Evolutionary conservation across 805 yeast species (phyloP).

Genomic region (Yamadazyma laniorum): DNA sequence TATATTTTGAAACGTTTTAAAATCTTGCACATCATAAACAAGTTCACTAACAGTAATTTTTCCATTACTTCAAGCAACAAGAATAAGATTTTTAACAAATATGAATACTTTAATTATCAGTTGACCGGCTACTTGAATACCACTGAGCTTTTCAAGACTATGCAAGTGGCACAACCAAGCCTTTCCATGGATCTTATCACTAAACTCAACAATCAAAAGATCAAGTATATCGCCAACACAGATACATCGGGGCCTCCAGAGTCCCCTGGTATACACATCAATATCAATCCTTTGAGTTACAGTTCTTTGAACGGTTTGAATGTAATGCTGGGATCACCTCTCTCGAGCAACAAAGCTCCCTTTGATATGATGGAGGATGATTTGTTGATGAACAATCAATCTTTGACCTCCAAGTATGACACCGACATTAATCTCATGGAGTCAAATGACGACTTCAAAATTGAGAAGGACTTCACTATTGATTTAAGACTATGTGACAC

Average conservation of each 20-base stretch:
- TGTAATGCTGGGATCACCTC: not conserved
- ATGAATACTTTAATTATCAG: constrained; percentile 41
- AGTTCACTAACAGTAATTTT: constrained; percentile 21
- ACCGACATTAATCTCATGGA: constrained; percentile 7
- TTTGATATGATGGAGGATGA: constrained; percentile 9
- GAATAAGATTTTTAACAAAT: constrained; percentile 18
- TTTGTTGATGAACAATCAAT: not conserved
- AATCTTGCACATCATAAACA: constrained; percentile 28
- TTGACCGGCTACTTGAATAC: constrained; percentile 37
- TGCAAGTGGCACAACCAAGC: constrained; percentile 45
- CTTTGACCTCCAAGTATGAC: constrained; percentile 5
- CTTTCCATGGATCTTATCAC: constrained; percentile 13
- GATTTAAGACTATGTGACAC: constrained; percentile 6
- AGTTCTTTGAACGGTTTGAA: not conserved
- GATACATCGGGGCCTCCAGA: constrained; percentile 1
- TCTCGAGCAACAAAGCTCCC: not conserved
- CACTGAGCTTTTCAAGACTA: constrained; percentile 40
- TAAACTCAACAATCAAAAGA: constrained; percentile 10
- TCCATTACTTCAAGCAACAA: constrained; percentile 13
- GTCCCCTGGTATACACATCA: not conserved
- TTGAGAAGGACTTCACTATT: constrained; percentile 13
- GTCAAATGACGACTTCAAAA: constrained; percentile 10
- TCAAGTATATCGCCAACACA: constrained; percentile 3
- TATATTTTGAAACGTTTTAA: constrained; percentile 36
- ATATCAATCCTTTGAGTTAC: not conserved